A percentile compares a stretch with the other conserved stretches of the same genome.
Conservation (phyloP, 495 filamentous ascomycete genomes). For the Neurospora cerealis region DNA sequence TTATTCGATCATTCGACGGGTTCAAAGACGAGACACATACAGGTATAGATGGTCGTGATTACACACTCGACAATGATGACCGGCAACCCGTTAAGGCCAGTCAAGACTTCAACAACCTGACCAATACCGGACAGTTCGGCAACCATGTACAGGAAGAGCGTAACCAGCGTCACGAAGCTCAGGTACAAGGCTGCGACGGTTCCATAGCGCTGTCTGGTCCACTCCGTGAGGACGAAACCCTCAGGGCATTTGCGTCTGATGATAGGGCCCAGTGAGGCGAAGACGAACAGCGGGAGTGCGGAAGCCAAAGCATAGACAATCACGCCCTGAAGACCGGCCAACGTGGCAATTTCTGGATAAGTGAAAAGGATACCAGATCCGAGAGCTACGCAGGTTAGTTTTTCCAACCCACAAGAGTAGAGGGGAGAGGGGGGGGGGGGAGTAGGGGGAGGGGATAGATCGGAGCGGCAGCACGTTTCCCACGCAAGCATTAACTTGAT, state of each 20-base stretch:
- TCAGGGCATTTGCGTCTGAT: constrained; percentile 64
- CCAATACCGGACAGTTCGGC: constrained; percentile 65
- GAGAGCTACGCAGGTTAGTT: constrained; percentile 45
- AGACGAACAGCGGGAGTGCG: constrained; percentile 54
- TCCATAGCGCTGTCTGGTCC: constrained; percentile 66
- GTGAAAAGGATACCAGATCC: constrained; percentile 70
- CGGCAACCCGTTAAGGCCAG: constrained; percentile 62
- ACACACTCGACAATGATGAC: constrained; percentile 61
- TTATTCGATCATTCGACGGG: background rate
- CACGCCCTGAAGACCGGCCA: constrained; percentile 63
- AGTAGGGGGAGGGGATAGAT: constrained; percentile 21
- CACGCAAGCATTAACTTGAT: constrained; percentile 95
- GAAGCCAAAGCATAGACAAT: constrained; percentile 62
- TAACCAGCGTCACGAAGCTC: constrained; percentile 62
- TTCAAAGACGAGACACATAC: constrained; percentile 30
- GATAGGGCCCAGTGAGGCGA: constrained; percentile 59
- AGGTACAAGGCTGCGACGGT: constrained; percentile 53
- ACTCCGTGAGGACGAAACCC: constrained; percentile 71
- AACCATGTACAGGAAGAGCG: constrained; percentile 74
- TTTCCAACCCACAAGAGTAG: constrained; percentile 6
- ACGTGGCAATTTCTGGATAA: constrained; percentile 71
- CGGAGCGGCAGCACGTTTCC: constrained; percentile 80
- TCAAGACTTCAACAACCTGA: constrained; percentile 61
- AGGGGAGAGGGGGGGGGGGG: constrained; percentile 15
- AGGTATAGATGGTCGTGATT: constrained; percentile 69